Evolutionary conservation across 192 early-diverging fungal species (phyloP).

Genomic region (Coemansia erecta): DNA sequence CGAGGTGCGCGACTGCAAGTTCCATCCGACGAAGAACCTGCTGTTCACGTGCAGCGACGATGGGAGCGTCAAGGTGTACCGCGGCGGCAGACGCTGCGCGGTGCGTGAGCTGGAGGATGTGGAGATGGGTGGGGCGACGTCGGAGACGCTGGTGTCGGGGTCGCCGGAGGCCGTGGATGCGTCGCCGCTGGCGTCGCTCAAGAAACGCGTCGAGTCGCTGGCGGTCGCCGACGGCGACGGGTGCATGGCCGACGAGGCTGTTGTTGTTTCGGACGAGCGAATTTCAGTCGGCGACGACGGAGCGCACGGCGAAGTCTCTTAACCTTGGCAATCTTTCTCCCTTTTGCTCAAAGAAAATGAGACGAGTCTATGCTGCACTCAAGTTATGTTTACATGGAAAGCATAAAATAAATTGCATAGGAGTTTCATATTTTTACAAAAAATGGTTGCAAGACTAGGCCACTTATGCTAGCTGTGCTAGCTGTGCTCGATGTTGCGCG

Average conservation of each 20-base stretch:
- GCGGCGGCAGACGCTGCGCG: slow-evolving; percentile 13
- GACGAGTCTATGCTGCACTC: too few species aligned
- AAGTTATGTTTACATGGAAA: too few species aligned
- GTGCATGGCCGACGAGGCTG: not conserved
- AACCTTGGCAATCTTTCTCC: not conserved
- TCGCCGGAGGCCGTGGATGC: slow-evolving; percentile 29
- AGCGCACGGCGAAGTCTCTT: not conserved
- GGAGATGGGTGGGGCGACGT: not conserved
- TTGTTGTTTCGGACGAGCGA: not conserved
- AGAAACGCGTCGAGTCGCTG: slow-evolving; percentile 42
- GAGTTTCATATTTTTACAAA: not conserved
- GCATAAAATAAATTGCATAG: too few species aligned
- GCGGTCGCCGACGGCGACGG: slow-evolving; percentile 22
- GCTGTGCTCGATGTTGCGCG: slow-evolving; percentile 25
- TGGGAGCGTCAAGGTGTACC: slow-evolving; percentile 64
- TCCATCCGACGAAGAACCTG: slow-evolving; percentile 77
- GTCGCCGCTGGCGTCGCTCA: slow-evolving; percentile 37
- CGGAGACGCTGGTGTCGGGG: slow-evolving; percentile 4
- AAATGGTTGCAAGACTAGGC: too few species aligned
- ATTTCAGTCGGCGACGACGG: not conserved
- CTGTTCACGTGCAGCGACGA: slow-evolving; percentile 87
- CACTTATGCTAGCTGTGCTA: too few species aligned
- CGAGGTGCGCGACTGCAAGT: slow-evolving; percentile 90
- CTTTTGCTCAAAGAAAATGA: too few species aligned
- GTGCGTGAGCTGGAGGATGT: slow-evolving; percentile 10